phyloP scores from a whole-genome alignment of 1,139 yeast species.

The Kurtzmaniella quercitrusa region DNA sequence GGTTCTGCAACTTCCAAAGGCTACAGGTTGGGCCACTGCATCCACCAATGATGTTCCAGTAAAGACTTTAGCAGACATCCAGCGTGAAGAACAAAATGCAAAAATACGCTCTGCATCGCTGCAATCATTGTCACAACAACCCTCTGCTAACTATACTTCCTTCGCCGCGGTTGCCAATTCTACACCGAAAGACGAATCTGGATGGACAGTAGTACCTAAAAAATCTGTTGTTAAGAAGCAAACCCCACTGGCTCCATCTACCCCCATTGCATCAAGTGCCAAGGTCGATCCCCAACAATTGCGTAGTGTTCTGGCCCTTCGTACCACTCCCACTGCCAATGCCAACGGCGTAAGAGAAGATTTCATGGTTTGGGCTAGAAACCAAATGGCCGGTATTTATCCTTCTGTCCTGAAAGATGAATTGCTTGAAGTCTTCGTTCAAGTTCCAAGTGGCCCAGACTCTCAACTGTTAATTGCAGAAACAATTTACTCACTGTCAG shows the following conservation, averaged over 20 bases:
- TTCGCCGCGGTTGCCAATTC: constrained; percentile 31
- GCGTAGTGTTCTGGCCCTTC: constrained; percentile 43
- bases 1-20: constrained; percentile 35
- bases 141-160: constrained; percentile 15
- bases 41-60: constrained; percentile 18
- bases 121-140: constrained; percentile 12
- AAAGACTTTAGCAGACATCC: constrained; percentile 45
- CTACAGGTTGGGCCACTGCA: constrained; percentile 55
- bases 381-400: constrained; percentile 67
- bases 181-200: constrained; percentile 26
- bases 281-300: constrained; percentile 41
- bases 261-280: constrained; percentile 20
- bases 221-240: constrained; percentile 29
- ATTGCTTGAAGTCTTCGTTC: constrained; percentile 72
- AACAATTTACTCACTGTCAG: constrained; percentile 84
- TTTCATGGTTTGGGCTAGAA: constrained; percentile 80
- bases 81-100: constrained; percentile 39
- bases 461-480: constrained; percentile 86
- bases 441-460: constrained; percentile 69
- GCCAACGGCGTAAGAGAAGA: constrained; percentile 50
- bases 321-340: constrained; percentile 22
- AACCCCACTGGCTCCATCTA: constrained; percentile 14
- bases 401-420: constrained; percentile 73
- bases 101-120: constrained; percentile 6
- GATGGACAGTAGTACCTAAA: constrained; percentile 45